Evolutionary conservation across 805 yeast genomes (phyloP).

Genomic region (Candida parachauliodes): DNA sequence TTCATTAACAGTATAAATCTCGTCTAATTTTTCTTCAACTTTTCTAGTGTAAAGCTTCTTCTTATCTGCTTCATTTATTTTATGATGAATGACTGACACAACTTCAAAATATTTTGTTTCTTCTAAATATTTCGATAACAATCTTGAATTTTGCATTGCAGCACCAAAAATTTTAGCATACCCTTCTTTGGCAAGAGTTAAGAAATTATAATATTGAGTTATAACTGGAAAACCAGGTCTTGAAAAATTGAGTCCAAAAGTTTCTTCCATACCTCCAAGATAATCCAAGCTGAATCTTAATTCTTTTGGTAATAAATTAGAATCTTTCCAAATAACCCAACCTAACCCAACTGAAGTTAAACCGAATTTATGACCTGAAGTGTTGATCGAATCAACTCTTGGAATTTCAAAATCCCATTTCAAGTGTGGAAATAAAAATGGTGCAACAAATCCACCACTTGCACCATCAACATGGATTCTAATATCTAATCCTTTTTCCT

Average conservation of each 20-base stretch:
- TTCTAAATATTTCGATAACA: slow-evolving; percentile 59
- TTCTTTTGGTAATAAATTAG: slow-evolving; percentile 59
- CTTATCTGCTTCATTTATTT: slow-evolving; percentile 24
- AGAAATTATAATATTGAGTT: slow-evolving; percentile 80
- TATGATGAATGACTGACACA: slow-evolving; percentile 74
- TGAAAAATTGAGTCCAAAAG: slow-evolving; percentile 82
- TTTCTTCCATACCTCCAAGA: slow-evolving; percentile 84
- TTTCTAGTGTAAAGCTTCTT: slow-evolving; percentile 17
- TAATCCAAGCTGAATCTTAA: slow-evolving; percentile 76
- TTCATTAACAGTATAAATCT: slow-evolving; percentile 26
- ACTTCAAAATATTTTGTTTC: slow-evolving; percentile 65
- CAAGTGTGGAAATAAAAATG: slow-evolving; percentile 70
- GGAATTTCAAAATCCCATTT: slow-evolving; percentile 81
- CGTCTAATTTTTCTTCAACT: slow-evolving; percentile 4
- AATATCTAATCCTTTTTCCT: slow-evolving; percentile 60
- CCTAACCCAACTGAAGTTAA: slow-evolving; percentile 88
- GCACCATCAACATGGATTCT: slow-evolving; percentile 96
- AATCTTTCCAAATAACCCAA: slow-evolving; percentile 83
- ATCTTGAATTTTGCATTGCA: slow-evolving; percentile 70
- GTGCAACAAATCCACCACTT: slow-evolving; percentile 85
- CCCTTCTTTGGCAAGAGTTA: slow-evolving; percentile 71
- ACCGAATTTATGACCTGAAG: slow-evolving; percentile 93
- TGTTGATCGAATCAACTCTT: slow-evolving; percentile 79
- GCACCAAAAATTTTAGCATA: slow-evolving; percentile 57
- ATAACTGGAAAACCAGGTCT: slow-evolving; percentile 91